Percentiles rank a stretch among this genome's conserved stretches.
These are phyloP conservation scores for Bruguiera sexangula DNA, from an alignment of 345 rosid genomes.

Conservation along the genomic window DNA sequence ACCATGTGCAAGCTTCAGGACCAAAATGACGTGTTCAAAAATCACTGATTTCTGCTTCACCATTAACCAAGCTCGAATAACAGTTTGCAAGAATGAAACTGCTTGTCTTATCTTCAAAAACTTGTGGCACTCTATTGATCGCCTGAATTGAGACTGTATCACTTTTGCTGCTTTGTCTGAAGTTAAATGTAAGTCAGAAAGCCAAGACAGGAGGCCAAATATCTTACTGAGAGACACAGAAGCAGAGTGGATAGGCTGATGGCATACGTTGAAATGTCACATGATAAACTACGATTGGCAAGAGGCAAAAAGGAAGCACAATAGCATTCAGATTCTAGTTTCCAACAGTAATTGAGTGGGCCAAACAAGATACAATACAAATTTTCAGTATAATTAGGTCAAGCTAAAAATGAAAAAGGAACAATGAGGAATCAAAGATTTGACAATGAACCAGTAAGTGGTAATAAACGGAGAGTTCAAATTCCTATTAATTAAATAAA, in stretches of 20 bases:
- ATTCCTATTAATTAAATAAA: not conserved
- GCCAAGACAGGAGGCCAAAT: too few relatives aligned
- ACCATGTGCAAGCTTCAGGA: slow-evolving; percentile 35
- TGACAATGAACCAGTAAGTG: not conserved
- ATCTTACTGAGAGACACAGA: too few relatives aligned
- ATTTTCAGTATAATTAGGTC: not conserved
- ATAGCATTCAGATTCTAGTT: too few relatives aligned
- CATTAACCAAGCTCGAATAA: slow-evolving; percentile 50
- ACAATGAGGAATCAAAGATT: not conserved
- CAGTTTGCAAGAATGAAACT: slow-evolving; percentile 48
- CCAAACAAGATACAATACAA: not conserved
- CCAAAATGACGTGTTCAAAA: slow-evolving; percentile 19
- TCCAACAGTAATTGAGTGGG: too few relatives aligned
- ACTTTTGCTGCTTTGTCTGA: slow-evolving; percentile 57
- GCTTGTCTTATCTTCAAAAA: slow-evolving; percentile 49
- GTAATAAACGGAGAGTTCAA: not conserved
- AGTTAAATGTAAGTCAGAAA: not conserved
- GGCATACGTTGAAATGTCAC: not conserved
- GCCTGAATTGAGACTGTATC: slow-evolving; percentile 63
- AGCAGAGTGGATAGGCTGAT: too few relatives aligned
- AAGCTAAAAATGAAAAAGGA: not conserved
- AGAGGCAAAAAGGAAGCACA: not conserved
- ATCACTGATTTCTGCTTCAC: slow-evolving; percentile 36
- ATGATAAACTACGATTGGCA: not conserved
- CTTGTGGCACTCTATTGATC: slow-evolving; percentile 34